Base-by-base conservation (phyloP, 2,329 filamentous ascomycete species). In the Trichoderma oligosporum region DNA sequence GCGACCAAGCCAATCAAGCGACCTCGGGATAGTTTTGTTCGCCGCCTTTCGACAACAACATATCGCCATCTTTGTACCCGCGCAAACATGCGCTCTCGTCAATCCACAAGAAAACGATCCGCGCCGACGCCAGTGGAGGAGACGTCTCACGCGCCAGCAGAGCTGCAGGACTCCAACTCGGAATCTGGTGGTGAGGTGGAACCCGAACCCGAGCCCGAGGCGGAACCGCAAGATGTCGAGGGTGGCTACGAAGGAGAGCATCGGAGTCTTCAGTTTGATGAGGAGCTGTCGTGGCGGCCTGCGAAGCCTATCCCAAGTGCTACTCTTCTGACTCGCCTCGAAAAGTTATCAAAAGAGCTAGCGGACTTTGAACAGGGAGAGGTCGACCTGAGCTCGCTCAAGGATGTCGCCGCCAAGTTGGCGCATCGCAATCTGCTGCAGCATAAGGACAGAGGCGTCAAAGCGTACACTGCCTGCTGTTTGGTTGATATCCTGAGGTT, bases 361-460 rank as follows among this genome's bases (percentile, higher is more conserved):
- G 81, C 84, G 61, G 86, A 88, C 58, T 83, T 96, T 67, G 92
- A 96, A 61, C 92, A 97, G 72, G 92, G 96, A 66, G 86, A 87
- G 58, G 84, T 87, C 58, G 85, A 96, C 60, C 84, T 88, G 64
- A 84, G 88, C n/a, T 92, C 91, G n/a, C 80, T 97, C 62, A 83
- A 81, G 61, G 85, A 87, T 49, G 89, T 96, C 61, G 90, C 93
- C 52, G 88, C 91, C 68, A 89, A 96, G 66, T 81, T 99, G 42
- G 90, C 87, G 5, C 85, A 86, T 62, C 85, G 87, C 60, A 91
- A 94, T 67, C 78, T 99, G 22, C 76, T 99, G 45, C 84, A 84
- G 59, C 94, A 99, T 74, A 96, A 96, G 76, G 94, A 99, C 72
- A 88, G 87, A 63, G 94, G 94, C 56, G 91, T 99, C 62, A 88